Percentiles rank a stretch among this genome's conserved stretches.
Evolutionary conservation across 257 asterid genomes (phyloP).

Genomic region (Solanum pennellii): DNA sequence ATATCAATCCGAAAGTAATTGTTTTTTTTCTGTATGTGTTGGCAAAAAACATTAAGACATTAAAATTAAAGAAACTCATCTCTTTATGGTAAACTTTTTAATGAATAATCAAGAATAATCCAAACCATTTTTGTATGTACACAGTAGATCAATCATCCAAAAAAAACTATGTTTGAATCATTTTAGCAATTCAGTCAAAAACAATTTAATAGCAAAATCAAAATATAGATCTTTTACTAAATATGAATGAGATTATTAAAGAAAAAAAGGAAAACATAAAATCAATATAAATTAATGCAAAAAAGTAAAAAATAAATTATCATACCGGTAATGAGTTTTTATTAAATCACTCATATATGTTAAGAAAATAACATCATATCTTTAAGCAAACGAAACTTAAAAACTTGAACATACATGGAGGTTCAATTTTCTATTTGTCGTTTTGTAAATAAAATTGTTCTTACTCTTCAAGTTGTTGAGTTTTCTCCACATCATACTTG

Average conservation of each 20-base stretch:
- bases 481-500: constrained; percentile 47
- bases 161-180: neutral
- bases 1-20: neutral
- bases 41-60: neutral
- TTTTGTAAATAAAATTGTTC: neutral
- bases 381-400: neutral
- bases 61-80: neutral
- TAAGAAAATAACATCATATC: neutral
- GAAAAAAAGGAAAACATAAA: neutral
- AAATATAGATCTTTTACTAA: neutral
- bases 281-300: neutral
- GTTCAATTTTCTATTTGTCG: neutral
- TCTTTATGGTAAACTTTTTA: neutral
- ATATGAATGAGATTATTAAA: neutral
- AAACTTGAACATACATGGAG: neutral
- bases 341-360: neutral
- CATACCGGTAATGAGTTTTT: neutral
- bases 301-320: neutral
- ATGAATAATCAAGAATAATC: neutral
- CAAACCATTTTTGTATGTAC: neutral
- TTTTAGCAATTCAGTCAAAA: neutral
- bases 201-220: neutral
- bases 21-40: neutral
- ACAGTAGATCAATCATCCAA: neutral
- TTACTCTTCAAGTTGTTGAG: constrained; percentile 56